Evolutionary conservation across 2,329 filamentous ascomycete genomes (phyloP), one percentile per base, ranked within the genome.

Genomic region (Capronia americana): DNA sequence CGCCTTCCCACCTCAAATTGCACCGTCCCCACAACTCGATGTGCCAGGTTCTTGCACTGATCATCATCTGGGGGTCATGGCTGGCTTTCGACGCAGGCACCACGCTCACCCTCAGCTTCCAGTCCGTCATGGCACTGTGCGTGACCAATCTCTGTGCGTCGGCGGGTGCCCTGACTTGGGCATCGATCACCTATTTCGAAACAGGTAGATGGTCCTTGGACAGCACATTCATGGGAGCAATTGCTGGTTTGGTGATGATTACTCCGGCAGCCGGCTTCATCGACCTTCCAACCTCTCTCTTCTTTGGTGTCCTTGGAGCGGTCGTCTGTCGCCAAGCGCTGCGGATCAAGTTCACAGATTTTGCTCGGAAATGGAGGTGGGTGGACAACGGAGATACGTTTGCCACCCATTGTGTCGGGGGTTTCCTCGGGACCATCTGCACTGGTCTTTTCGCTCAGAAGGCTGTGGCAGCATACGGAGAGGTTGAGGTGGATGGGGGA

Each of bases 371-470:
- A 2, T 79, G 78, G 74, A 75, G 79, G 38, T 86, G 83, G 84
- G 83, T 86, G 0, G 84, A 85, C 67, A 84, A 85, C 66, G 84
- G 83, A 1, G 84, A 86, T 71, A 85, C 83, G 0, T 85, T 85
- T 71, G 84, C 84, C 4, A 85, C 83, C 3, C 83, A 85, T 66
- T 85, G 83, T 69, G 75, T 85, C 11, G 83, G 83, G 20, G 84
- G 84, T 0, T 75, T 85, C 5, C 72, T 83, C 0, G 83, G 82
- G 0, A 86, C 84, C 0, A 79, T 85, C 12, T 77, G 78, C 3
- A 85, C 83, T 0, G 83, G 84, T 0, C 75, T 84, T 20, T 85
- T 85, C 72, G 84, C 83, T 2, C 76, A 77, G 50, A 83, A 82
- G 65, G 78, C 83, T 55, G 81, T 86, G 4, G 83, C 83, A 4